A percentile compares a stretch with the other conserved stretches of the same genome.
These are phyloP conservation scores for Pistacia integerrima DNA, from an alignment of 345 rosid species.

Conservation along the genomic window DNA sequence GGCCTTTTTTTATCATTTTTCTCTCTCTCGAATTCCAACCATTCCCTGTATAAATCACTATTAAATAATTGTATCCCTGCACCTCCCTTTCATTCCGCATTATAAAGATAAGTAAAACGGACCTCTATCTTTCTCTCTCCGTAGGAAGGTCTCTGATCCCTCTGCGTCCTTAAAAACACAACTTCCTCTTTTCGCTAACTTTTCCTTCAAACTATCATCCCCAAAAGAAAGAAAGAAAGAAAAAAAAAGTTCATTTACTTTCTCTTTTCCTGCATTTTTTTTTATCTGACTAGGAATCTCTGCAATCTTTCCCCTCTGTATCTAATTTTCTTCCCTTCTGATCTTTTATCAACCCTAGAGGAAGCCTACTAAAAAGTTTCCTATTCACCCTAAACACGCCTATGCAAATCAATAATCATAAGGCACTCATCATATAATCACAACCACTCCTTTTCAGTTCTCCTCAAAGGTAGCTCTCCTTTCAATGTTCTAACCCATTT, in stretches of 20 bases:
- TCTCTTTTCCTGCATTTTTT: conserved; percentile 30
- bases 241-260: conserved; percentile 27
- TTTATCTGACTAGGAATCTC: conserved; percentile 28
- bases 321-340: neutral
- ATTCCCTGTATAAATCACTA: conserved; percentile 38
- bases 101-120: conserved; percentile 16
- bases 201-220: conserved; percentile 40
- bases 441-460: conserved; percentile 33
- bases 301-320: conserved; percentile 29
- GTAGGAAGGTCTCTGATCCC: conserved; percentile 31
- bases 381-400: conserved; percentile 37
- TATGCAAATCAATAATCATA: conserved; percentile 68
- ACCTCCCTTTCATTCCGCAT: conserved; percentile 16
- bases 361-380: conserved; percentile 45
- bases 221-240: conserved; percentile 2
- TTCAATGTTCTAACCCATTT: conserved; percentile 12
- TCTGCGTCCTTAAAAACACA: conserved; percentile 39
- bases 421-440: conserved; percentile 90
- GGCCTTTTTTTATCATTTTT: conserved; percentile 14
- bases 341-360: conserved; percentile 36
- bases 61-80: conserved; percentile 5
- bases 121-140: conserved; percentile 8
- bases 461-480: conserved; percentile 15
- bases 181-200: conserved; percentile 39
- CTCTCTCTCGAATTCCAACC: conserved; percentile 42